Conservation (phyloP, 2,329 filamentous ascomycete species). For the Apiospora phragmitis region DNA sequence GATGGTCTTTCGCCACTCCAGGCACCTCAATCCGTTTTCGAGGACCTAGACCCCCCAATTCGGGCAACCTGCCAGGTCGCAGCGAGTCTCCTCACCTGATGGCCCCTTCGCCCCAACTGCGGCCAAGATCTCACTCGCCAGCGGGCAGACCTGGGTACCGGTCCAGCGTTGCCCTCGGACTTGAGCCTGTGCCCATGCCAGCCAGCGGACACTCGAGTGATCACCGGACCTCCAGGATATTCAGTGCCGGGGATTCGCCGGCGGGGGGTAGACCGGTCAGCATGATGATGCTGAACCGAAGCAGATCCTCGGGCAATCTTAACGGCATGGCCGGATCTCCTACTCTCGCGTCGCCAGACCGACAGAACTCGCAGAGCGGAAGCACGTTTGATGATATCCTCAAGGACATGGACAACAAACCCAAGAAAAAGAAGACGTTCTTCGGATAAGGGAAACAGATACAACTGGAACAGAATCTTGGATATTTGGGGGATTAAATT, state of each 20-base stretch:
- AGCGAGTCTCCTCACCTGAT: constrained; percentile 29
- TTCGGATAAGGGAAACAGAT: constrained; percentile 22
- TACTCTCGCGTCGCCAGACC: constrained; percentile 19
- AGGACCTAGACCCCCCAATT: constrained; percentile 28
- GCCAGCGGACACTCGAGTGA: constrained; percentile 16
- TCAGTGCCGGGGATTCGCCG: constrained; percentile 26
- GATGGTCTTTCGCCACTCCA: constrained; percentile 28
- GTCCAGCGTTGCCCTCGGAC: constrained; percentile 32
- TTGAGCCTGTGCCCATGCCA: constrained; percentile 32
- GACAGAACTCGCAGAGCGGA: constrained; percentile 28
- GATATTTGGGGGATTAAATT: background rate
- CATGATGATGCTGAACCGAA: constrained; percentile 29
- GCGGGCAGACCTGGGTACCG: constrained; percentile 27
- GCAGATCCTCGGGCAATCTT: constrained; percentile 33
- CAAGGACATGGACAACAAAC: constrained; percentile 32
- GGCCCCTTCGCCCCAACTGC: constrained; percentile 20
- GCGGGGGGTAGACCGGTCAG: constrained; percentile 9
- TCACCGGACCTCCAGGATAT: constrained; percentile 25
- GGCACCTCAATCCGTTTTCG: constrained; percentile 33
- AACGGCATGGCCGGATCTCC: constrained; percentile 23
- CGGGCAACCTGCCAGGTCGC: constrained; percentile 22
- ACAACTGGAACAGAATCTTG: constrained; percentile 9
- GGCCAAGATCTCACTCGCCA: constrained; percentile 17
- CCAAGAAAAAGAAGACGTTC: constrained; percentile 36
- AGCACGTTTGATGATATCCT: constrained; percentile 37